phyloP scores from a whole-genome alignment of 2,329 filamentous ascomycete genomes.

The Fusarium piperis region DNA sequence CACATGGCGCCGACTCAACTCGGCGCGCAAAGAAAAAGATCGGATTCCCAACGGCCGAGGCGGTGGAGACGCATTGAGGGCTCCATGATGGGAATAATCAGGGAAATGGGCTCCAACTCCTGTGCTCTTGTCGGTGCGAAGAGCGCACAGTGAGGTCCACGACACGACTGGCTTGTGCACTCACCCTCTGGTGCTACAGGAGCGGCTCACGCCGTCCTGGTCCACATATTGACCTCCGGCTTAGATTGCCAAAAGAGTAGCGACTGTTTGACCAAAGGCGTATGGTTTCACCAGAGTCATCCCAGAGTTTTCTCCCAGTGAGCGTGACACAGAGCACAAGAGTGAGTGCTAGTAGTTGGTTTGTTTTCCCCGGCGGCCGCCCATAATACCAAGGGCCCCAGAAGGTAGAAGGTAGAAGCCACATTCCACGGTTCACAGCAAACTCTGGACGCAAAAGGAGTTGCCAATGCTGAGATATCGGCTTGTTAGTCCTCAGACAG shows the following conservation, averaged over 20 bases:
- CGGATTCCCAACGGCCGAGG: constrained; percentile 22
- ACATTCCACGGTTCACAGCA: constrained; percentile 1
- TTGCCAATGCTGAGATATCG: constrained; percentile 5
- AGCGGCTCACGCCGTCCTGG: background rate
- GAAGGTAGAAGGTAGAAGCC: background rate
- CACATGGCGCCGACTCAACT: constrained; percentile 40
- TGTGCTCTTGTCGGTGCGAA: background rate
- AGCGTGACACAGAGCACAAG: background rate
- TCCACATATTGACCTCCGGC: background rate
- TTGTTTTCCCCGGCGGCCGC: background rate
- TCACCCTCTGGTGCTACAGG: background rate
- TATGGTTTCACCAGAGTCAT: background rate
- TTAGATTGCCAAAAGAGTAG: background rate
- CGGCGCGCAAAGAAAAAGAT: constrained; percentile 28
- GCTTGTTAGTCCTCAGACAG: constrained; percentile 1
- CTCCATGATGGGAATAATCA: constrained; percentile 19
- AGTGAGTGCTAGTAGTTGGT: background rate
- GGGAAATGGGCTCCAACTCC: constrained; percentile 3
- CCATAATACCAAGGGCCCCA: constrained; percentile 20
- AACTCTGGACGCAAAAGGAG: constrained; percentile 8
- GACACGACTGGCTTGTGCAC: background rate
- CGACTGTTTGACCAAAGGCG: background rate
- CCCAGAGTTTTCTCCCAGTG: constrained; percentile 1
- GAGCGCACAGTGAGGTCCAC: background rate
- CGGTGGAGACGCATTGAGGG: constrained; percentile 16